phyloP scores from a whole-genome alignment of 2,329 filamentous ascomycete species.

The Xylariaceae sp. region DNA sequence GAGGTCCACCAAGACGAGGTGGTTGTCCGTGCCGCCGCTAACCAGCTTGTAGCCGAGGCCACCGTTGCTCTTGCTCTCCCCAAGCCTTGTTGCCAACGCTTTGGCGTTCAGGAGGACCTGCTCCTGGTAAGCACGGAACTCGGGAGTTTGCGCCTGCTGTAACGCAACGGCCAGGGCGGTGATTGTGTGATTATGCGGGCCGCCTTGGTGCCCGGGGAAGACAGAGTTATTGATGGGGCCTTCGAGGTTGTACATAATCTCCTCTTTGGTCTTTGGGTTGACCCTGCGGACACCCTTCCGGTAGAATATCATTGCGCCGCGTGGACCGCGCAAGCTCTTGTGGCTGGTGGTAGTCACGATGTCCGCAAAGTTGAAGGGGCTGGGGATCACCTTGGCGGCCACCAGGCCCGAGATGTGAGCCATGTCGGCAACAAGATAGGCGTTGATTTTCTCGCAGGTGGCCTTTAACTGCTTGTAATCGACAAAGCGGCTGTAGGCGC shows the following conservation, averaged over 20 bases:
- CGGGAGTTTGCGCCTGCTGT: slow-evolving; percentile 82
- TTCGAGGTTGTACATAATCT: slow-evolving; percentile 86
- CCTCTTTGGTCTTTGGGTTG: slow-evolving; percentile 79
- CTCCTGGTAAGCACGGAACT: slow-evolving; percentile 90
- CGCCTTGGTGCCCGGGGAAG: slow-evolving; percentile 96
- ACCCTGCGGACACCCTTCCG: slow-evolving; percentile 81
- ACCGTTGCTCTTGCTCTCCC: slow-evolving; percentile 65
- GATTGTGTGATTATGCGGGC: slow-evolving; percentile 98
- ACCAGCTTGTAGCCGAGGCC: slow-evolving; percentile 84
- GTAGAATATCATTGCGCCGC: slow-evolving; percentile 98
- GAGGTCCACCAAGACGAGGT: slow-evolving; percentile 87
- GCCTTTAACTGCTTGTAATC: slow-evolving; percentile 91
- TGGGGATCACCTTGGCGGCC: slow-evolving; percentile 83
- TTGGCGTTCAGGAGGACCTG: slow-evolving; percentile 88
- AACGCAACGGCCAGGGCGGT: slow-evolving; percentile 90
- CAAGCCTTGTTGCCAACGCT: slow-evolving; percentile 67
- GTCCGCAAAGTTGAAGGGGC: slow-evolving; percentile 84
- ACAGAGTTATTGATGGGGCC: slow-evolving; percentile 91
- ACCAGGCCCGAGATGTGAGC: slow-evolving; percentile 95
- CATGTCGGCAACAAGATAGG: slow-evolving; percentile 93
- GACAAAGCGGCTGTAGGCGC: slow-evolving; percentile 91
- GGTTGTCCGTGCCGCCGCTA: slow-evolving; percentile 92
- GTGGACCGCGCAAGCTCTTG: slow-evolving; percentile 91
- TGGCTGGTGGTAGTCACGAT: slow-evolving; percentile 97
- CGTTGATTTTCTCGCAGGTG: slow-evolving; percentile 84